These are phyloP conservation scores for Cyclotella kingstonii DNA, from an alignment of 108 stramenopile genomes.

Conservation along the genomic window DNA sequence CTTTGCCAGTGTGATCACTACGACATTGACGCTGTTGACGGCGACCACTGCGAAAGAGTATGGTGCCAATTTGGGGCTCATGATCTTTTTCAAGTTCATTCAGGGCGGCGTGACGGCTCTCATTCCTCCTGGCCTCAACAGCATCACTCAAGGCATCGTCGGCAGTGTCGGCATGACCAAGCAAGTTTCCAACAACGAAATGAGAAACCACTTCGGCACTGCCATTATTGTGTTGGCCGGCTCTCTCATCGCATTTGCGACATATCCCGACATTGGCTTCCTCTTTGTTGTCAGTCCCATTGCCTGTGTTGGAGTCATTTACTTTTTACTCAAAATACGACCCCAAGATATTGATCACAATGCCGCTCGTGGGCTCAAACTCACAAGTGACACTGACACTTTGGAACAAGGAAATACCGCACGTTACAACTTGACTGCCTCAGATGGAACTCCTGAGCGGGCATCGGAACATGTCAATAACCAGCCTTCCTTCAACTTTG, in stretches of 20 bases:
- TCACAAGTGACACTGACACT: constrained; percentile 17
- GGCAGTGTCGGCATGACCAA: constrained; percentile 82
- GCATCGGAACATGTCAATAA: too few species aligned
- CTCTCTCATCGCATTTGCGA: constrained; percentile 60
- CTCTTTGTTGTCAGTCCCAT: constrained; percentile 84
- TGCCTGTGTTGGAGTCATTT: constrained; percentile 72
- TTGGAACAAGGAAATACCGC: constrained; percentile 14
- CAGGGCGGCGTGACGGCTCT: constrained; percentile 84
- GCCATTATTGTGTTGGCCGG: constrained; percentile 78
- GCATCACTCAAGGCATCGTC: constrained; percentile 88
- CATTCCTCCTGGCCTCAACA: constrained; percentile 86
- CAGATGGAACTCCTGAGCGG: constrained; percentile 25
- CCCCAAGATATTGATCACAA: constrained; percentile 83
- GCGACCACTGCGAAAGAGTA: constrained; percentile 70
- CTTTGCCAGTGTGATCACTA: constrained; percentile 63
- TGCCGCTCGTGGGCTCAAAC: constrained; percentile 78
- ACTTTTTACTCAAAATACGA: constrained; percentile 64
- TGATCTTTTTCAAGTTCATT: constrained; percentile 77
- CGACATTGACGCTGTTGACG: constrained; percentile 64
- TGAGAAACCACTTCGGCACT: constrained; percentile 90
- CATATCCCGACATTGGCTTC: constrained; percentile 74
- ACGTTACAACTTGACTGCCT: constrained; percentile 16
- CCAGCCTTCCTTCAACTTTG: constrained; percentile 66
- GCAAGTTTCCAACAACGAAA: constrained; percentile 84
- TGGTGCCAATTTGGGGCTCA: constrained; percentile 67